Conservation (phyloP, 495 filamentous ascomycete species). For the Penicillium coprophilum region DNA sequence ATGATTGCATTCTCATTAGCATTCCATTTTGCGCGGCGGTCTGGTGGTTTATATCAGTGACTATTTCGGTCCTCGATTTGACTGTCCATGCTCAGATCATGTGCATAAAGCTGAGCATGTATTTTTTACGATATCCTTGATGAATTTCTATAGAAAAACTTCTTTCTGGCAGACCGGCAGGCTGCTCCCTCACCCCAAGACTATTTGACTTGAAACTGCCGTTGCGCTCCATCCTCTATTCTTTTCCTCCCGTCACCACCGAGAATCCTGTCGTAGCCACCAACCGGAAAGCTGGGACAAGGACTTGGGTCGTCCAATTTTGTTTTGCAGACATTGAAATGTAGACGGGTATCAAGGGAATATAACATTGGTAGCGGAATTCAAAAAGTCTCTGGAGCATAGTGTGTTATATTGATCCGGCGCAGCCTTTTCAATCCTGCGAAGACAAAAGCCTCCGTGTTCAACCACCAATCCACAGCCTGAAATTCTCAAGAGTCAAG, state of each 20-base stretch:
- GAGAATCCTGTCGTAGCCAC: not conserved
- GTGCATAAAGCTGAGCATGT: constrained; percentile 17
- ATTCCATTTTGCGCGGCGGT: constrained; percentile 27
- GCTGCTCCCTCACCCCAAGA: not conserved
- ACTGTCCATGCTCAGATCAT: constrained; percentile 14
- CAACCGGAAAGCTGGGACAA: not conserved
- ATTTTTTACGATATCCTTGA: constrained; percentile 35
- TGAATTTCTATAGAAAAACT: constrained; percentile 31
- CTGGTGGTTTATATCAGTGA: constrained; percentile 14
- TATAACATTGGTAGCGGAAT: constrained; percentile 22
- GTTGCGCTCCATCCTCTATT: not conserved
- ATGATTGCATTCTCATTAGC: constrained; percentile 24
- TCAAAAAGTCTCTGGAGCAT: constrained; percentile 1
- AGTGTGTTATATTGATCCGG: constrained; percentile 9
- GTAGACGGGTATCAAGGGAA: constrained; percentile 25
- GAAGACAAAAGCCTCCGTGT: constrained; percentile 4
- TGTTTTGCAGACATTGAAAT: not conserved
- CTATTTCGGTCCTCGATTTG: constrained; percentile 16
- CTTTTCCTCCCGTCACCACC: not conserved
- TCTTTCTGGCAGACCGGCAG: constrained; percentile 8
- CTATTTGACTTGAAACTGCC: not conserved
- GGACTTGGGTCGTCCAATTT: not conserved
- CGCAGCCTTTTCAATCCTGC: not conserved
- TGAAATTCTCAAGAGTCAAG: not conserved
- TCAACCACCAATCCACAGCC: not conserved